Percentiles rank a stretch among this genome's conserved stretches.
These are phyloP conservation scores for Stephanodiscus triporus DNA, from an alignment of 108 stramenopile species.

Conservation along the genomic window DNA sequence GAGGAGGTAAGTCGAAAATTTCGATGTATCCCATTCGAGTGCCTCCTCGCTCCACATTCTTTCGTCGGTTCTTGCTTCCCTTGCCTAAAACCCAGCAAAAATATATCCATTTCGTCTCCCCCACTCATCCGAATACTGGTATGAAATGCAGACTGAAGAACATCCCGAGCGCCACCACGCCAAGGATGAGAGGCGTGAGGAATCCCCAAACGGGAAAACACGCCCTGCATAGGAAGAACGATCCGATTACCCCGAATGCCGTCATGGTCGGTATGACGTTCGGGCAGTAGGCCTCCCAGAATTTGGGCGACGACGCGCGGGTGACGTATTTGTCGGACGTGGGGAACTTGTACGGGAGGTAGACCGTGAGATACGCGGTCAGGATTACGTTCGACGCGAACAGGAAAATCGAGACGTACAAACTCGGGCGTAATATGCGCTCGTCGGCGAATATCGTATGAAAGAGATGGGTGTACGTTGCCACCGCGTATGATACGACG, in stretches of 20 bases:
- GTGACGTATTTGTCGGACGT: conserved; percentile 31
- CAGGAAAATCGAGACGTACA: conserved; percentile 43
- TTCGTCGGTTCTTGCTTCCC: too few relatives aligned
- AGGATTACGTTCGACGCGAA: conserved; percentile 50
- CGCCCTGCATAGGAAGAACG: conserved; percentile 70
- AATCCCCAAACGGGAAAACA: conserved; percentile 91
- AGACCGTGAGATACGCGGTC: conserved; percentile 62
- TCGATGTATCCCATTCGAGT: too few relatives aligned
- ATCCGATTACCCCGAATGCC: conserved; percentile 57
- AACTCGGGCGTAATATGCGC: conserved; percentile 52
- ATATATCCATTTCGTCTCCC: not conserved
- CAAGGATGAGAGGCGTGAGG: conserved; percentile 81
- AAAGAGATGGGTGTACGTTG: conserved; percentile 56
- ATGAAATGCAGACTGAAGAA: conserved; percentile 88
- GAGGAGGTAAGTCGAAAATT: too few relatives aligned
- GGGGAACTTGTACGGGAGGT: conserved; percentile 57
- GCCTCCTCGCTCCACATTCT: too few relatives aligned
- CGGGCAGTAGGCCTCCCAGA: conserved; percentile 91
- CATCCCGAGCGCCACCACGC: conserved; percentile 72
- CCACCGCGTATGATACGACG: conserved; percentile 51
- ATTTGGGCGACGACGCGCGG: conserved; percentile 55
- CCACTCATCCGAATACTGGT: conserved; percentile 56
- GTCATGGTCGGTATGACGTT: conserved; percentile 86
- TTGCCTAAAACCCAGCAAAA: too few relatives aligned
- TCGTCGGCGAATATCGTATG: conserved; percentile 48